Evolutionary conservation across 202 grass and related monocot genomes (phyloP).

Genomic region (Musa balbisiana): DNA sequence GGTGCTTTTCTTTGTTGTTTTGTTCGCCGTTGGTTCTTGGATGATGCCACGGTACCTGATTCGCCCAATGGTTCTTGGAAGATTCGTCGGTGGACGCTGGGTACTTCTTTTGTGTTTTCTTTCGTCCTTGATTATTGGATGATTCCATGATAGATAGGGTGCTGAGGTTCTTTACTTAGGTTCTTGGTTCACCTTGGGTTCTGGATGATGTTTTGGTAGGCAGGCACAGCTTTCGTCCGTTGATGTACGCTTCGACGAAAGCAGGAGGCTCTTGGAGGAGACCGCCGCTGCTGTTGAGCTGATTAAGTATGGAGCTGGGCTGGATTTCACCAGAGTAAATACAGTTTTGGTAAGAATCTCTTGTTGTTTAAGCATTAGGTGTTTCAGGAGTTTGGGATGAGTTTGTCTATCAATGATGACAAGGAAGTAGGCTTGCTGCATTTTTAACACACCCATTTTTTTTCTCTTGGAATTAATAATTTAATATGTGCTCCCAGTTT

Average conservation of each 20-base stretch:
- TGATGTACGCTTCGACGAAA: constrained; percentile 59
- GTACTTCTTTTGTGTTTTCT: background rate
- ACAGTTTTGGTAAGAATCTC: constrained; percentile 37
- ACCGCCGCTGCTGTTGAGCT: constrained; percentile 50
- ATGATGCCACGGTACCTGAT: background rate
- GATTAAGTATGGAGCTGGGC: constrained; percentile 38
- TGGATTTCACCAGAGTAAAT: constrained; percentile 55
- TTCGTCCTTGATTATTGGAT: background rate
- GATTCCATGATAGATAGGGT: too few relatives aligned
- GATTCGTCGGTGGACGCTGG: background rate
- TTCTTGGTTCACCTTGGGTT: background rate
- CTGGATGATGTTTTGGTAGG: background rate
- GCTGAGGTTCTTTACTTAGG: background rate
- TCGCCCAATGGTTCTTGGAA: background rate
- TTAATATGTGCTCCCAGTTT: too few relatives aligned
- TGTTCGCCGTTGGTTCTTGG: background rate
- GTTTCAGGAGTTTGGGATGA: background rate
- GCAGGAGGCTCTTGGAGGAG: constrained; percentile 47
- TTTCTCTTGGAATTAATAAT: too few relatives aligned
- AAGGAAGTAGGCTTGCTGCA: background rate
- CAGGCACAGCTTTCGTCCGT: constrained; percentile 44
- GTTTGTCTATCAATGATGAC: too few relatives aligned
- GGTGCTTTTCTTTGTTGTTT: background rate
- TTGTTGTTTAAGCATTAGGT: background rate
- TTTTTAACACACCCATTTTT: too few relatives aligned